Percentiles rank a stretch among this genome's conserved stretches.
These are phyloP conservation scores for Myrmaecium sp. DNA, from an alignment of 2,329 filamentous ascomycete genomes.

Conservation along the genomic window DNA sequence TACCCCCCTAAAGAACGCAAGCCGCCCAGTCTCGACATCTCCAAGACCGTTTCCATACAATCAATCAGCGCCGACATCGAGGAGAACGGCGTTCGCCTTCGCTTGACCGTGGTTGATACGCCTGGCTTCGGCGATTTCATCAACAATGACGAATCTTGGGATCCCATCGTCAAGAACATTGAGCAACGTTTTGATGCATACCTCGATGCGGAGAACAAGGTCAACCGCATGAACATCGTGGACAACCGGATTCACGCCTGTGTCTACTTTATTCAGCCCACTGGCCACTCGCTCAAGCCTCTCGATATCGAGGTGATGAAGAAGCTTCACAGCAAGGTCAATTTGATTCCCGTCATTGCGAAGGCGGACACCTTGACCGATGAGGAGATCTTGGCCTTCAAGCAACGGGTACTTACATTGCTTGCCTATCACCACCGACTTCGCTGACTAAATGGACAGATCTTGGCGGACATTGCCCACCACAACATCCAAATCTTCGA, in stretches of 20 bases:
- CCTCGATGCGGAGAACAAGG: conserved; percentile 98
- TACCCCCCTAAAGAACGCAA: conserved; percentile 98
- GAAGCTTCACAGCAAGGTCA: conserved; percentile 98
- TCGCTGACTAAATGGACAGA: conserved; percentile 36
- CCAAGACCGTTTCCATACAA: conserved; percentile 52
- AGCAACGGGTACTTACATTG: conserved; percentile 62
- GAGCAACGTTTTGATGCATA: conserved; percentile 98
- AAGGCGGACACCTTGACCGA: conserved; percentile 97
- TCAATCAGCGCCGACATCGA: conserved; percentile 55
- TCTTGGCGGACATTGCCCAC: conserved; percentile 89
- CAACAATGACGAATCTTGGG: conserved; percentile 99
- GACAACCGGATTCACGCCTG: conserved; percentile 98
- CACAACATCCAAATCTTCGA: conserved; percentile 99
- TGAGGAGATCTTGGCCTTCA: conserved; percentile 87
- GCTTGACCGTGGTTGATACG: conserved; percentile 91
- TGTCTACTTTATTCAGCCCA: conserved; percentile 99
- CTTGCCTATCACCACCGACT: background rate
- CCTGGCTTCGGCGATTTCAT: conserved; percentile 98
- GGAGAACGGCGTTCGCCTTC: conserved; percentile 92
- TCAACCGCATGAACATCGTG: conserved; percentile 99
- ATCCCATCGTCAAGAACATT: conserved; percentile 98
- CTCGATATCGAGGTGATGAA: conserved; percentile 99
- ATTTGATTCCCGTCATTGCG: conserved; percentile 96
- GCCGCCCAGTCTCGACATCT: conserved; percentile 90
- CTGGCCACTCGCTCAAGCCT: conserved; percentile 94